Conservation (phyloP, 345 rosid genomes). For the Psidium friedrichsthalianum region DNA sequence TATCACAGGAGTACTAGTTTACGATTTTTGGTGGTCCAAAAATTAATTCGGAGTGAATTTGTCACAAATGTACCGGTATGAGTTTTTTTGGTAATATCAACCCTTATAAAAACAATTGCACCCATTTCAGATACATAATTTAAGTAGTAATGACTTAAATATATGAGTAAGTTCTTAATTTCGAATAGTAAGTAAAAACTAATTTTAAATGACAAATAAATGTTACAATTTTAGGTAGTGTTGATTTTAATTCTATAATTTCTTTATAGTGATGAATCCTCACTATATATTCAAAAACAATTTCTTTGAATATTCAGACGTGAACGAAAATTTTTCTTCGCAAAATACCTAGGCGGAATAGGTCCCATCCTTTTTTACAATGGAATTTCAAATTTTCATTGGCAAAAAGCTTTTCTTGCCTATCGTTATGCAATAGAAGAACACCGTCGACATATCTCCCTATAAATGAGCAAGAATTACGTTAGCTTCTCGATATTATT, state of each 20-base stretch:
- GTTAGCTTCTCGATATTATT: no score
- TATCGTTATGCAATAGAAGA: background rate
- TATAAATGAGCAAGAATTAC: background rate
- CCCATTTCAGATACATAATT: background rate
- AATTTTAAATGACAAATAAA: background rate
- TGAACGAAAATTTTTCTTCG: background rate
- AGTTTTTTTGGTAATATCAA: no score
- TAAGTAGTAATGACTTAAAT: background rate
- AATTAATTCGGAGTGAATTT: no score
- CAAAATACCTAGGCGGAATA: background rate
- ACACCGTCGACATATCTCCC: background rate
- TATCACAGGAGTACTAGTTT: no score
- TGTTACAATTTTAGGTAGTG: background rate
- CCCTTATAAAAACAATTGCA: background rate
- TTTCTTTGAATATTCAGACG: background rate
- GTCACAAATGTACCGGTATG: no score
- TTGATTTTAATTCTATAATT: background rate
- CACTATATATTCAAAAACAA: background rate
- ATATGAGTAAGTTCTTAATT: background rate
- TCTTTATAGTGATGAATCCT: background rate
- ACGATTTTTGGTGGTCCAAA: no score
- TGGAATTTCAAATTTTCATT: background rate
- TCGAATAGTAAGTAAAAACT: background rate
- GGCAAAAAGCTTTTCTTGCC: background rate
- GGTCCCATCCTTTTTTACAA: background rate